Evolutionary conservation across 306 rosid genomes (phyloP), one percentile per base, ranked within the genome.

Genomic region (Pueraria montana): DNA sequence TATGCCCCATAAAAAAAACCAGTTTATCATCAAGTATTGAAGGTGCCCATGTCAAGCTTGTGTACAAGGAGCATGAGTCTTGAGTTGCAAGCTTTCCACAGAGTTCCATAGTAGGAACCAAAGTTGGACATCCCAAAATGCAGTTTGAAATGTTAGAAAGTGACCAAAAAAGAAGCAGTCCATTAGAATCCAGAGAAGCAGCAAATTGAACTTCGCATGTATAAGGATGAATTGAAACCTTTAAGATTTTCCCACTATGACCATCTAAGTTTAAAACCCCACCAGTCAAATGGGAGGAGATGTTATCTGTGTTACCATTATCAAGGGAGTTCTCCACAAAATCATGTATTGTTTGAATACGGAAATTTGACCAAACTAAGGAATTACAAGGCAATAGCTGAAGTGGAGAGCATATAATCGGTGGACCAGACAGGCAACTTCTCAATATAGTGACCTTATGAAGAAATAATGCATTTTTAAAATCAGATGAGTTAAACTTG

Each of bases 11-110:
- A 32, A 92, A 87, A 79, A 95, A 93, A 79, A 95, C 83, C 77
- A 86, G 86, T 73, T 87, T 88, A 49, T 87, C 84, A 76, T 83
- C 83, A 83, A 89, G 70, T 61, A 93, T 65, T 79, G 91, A 86
- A 45, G 98, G 96, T 77, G 94, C 96, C 98, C 99, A 95, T 78
- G 86, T 90, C 91, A 95, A 85, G 86, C 97, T 89, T 61, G 98
- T 91, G 86, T 93, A 95, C 85, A 72, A 87, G 86, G 98, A 88
- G 82, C 90, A 87, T 26, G 93, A 90, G 72, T 83, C 87, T 78
- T 80, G 89, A 79, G 92, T 95, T 62, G 61, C 93, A 87, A 95
- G 93, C 87, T 92, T 92, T 83, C 99, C 99, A 81, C 82, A 85
- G 46, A 89, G 88, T 79, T 92, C 88, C 99, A 97, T 93, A 55